Percentiles rank a stretch among this genome's conserved stretches.
phyloP scores from a whole-genome alignment of 164 flowering plant genomes.

The Euptelea pleiosperma region DNA sequence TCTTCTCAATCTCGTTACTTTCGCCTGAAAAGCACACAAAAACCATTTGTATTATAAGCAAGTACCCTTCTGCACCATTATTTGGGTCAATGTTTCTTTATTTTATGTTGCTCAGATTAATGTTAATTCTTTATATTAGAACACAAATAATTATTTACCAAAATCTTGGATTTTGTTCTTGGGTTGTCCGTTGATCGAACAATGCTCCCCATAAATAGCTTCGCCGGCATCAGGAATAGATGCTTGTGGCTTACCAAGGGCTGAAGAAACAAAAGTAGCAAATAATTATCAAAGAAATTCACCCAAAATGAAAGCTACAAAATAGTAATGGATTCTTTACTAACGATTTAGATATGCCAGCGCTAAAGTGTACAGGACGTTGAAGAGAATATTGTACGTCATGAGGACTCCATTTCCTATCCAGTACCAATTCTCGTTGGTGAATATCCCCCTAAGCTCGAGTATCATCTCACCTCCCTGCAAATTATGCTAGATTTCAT shows the following conservation, averaged over 20 bases:
- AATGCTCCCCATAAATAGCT: constrained; percentile 40
- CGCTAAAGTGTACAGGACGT: constrained; percentile 72
- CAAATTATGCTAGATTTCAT: constrained; percentile 5
- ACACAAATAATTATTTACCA: constrained; percentile 12
- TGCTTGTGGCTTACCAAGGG: constrained; percentile 70
- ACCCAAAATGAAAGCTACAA: neutral
- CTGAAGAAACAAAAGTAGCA: constrained; percentile 27
- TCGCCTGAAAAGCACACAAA: constrained; percentile 19
- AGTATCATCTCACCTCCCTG: constrained; percentile 24
- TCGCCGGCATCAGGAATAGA: constrained; percentile 45
- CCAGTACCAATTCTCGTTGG: constrained; percentile 72
- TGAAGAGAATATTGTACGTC: constrained; percentile 67
- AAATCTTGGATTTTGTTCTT: constrained; percentile 24
- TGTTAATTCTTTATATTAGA: no score
- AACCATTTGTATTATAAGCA: constrained; percentile 38
- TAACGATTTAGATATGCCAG: constrained; percentile 70
- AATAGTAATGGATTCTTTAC: constrained; percentile 15
- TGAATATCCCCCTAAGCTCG: constrained; percentile 32
- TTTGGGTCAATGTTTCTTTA: no score
- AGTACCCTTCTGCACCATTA: no score
- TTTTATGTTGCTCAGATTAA: neutral
- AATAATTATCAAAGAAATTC: neutral
- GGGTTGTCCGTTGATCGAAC: constrained; percentile 22
- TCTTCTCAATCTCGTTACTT: constrained; percentile 25
- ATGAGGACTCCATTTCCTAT: constrained; percentile 69